These are phyloP conservation scores for Tolypocladium nubicola DNA, from an alignment of 2,329 filamentous ascomycete species.

Conservation along the genomic window DNA sequence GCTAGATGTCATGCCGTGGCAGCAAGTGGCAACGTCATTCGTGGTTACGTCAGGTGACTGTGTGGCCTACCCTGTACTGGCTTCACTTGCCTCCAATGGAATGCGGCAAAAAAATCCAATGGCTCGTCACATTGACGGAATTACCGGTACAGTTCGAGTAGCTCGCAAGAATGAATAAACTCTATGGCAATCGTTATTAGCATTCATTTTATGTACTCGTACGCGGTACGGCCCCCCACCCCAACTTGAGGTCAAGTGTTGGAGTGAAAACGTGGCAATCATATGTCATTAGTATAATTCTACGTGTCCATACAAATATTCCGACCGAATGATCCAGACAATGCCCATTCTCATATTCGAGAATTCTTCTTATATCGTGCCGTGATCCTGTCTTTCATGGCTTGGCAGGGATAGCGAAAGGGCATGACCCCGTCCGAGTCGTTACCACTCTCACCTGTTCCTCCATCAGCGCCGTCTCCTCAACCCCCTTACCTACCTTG, in stretches of 20 bases:
- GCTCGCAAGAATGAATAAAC: neutral
- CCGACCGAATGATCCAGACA: neutral
- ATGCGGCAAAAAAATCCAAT: too few species aligned
- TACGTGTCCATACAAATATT: neutral
- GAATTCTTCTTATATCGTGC: too few species aligned
- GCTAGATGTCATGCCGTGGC: neutral
- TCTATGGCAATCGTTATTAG: neutral
- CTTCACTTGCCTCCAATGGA: neutral
- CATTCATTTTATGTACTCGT: neutral
- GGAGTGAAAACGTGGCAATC: neutral
- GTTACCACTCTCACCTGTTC: slow-evolving; percentile 18
- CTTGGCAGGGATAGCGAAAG: slow-evolving; percentile 20
- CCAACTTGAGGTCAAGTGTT: neutral
- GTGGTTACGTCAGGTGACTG: neutral
- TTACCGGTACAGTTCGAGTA: neutral
- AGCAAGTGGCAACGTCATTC: neutral
- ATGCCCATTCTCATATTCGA: neutral
- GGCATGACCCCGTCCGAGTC: slow-evolving; percentile 31
- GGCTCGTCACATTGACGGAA: neutral
- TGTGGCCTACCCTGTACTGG: neutral
- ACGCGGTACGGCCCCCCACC: neutral
- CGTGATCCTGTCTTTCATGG: neutral
- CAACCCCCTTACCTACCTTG: slow-evolving; percentile 40
- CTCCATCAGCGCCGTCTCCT: slow-evolving; percentile 23
- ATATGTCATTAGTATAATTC: neutral